These are phyloP conservation scores for Kentomonas sorsogonicus DNA, from an alignment of 208 protist species.

Conservation along the genomic window DNA sequence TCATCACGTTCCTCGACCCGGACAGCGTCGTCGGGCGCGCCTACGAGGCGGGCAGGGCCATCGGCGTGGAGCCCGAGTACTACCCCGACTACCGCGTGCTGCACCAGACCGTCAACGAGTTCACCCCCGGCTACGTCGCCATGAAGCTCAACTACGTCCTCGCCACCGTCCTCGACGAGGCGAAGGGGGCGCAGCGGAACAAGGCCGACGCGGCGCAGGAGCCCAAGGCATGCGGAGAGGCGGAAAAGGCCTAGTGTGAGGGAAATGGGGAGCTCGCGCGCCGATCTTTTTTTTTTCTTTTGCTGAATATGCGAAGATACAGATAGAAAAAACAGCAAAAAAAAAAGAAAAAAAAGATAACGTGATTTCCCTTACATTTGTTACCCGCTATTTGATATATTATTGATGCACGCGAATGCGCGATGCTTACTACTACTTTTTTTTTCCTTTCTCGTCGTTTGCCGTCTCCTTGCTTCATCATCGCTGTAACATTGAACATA, in stretches of 20 bases:
- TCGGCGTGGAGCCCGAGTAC: constrained; percentile 79
- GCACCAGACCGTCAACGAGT: constrained; percentile 76
- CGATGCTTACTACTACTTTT: not conserved
- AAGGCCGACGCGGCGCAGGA: not conserved
- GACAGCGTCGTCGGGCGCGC: constrained; percentile 65
- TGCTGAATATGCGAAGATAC: not conserved
- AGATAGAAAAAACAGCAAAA: constrained; percentile 6
- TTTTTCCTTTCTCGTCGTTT: not conserved
- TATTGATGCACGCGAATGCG: too few relatives aligned
- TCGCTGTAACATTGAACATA: not conserved
- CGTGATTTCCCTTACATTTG: not conserved
- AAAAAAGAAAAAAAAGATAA: constrained; percentile 4
- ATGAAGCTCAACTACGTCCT: constrained; percentile 83
- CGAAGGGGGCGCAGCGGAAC: constrained; percentile 3
- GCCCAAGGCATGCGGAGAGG: not conserved
- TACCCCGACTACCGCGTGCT: constrained; percentile 65
- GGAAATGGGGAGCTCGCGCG: not conserved
- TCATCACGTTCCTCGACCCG: constrained; percentile 81
- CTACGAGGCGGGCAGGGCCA: constrained; percentile 44
- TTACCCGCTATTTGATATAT: too few relatives aligned
- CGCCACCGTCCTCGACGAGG: constrained; percentile 21
- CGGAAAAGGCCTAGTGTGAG: not conserved
- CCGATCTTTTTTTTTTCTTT: constrained; percentile 7
- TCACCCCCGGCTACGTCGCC: constrained; percentile 69
- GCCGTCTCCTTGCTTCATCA: not conserved